A percentile compares a stretch with the other conserved stretches of the same genome.
Evolutionary conservation across 805 yeast species (phyloP).

Genomic region (Brettanomyces sp.): DNA sequence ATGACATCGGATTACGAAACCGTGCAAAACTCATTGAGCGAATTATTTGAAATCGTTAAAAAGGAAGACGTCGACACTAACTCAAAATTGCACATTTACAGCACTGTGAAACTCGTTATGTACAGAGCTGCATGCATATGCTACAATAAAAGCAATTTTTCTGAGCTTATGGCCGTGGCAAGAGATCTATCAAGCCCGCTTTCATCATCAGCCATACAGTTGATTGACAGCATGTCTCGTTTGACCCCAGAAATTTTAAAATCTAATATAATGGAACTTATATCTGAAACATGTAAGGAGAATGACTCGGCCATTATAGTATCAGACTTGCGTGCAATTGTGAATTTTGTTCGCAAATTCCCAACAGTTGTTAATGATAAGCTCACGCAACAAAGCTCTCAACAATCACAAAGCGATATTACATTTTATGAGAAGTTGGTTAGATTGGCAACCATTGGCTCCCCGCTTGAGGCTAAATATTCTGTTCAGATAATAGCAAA

Average conservation of each 20-base stretch:
- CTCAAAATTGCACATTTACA: constrained; percentile 7
- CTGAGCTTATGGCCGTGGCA: constrained; percentile 39
- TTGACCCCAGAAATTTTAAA: constrained; percentile 57
- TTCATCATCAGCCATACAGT: constrained; percentile 34
- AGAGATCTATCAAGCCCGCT: constrained; percentile 24
- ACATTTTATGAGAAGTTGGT: constrained; percentile 36
- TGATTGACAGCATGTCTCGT: constrained; percentile 50
- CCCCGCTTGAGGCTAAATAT: constrained; percentile 55
- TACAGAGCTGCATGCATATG: constrained; percentile 53
- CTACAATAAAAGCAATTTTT: constrained; percentile 58
- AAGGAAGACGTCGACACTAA: too few relatives aligned
- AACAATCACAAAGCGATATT: constrained; percentile 27
- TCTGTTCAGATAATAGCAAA: constrained; percentile 49
- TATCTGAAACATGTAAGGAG: constrained; percentile 9
- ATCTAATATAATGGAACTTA: constrained; percentile 35
- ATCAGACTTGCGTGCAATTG: constrained; percentile 47
- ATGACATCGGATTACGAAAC: constrained; percentile 49
- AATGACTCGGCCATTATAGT: constrained; percentile 12
- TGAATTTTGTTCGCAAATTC: constrained; percentile 45
- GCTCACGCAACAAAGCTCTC: not conserved
- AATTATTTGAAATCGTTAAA: constrained; percentile 31
- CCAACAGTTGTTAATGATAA: constrained; percentile 30
- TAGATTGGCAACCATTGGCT: constrained; percentile 40
- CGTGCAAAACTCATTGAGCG: constrained; percentile 53
- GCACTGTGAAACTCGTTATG: constrained; percentile 45